A percentile compares a stretch with the other conserved stretches of the same genome.
phyloP scores from a whole-genome alignment of 192 early-diverging fungal genomes.

The Coemansia biformis region DNA sequence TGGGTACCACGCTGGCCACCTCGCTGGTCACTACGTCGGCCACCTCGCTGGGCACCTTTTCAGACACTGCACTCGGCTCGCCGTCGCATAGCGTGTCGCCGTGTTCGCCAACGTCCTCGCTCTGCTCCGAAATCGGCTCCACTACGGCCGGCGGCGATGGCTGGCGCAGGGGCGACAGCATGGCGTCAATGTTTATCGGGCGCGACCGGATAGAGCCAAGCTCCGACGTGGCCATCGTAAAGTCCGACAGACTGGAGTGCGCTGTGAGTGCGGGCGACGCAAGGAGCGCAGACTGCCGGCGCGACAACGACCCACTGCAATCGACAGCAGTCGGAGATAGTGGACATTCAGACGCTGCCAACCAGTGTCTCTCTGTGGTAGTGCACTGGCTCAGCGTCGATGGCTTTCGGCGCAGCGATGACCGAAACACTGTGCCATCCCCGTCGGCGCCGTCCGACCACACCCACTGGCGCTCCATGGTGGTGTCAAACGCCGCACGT shows the following conservation, averaged over 20 bases:
- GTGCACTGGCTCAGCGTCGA: conserved; percentile 49
- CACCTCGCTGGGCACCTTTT: too few relatives aligned
- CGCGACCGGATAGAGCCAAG: conserved; percentile 6
- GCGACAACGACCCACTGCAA: conserved; percentile 10
- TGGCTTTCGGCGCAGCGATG: conserved; percentile 16
- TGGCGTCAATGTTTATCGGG: conserved; percentile 12
- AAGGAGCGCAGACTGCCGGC: conserved; percentile 30
- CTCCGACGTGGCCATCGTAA: conserved; percentile 1
- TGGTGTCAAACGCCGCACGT: conserved; percentile 24
- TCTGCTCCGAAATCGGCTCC: neutral
- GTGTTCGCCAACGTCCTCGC: neutral
- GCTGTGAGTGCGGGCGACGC: conserved; percentile 34
- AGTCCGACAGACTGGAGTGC: conserved; percentile 38
- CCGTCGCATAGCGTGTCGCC: too few relatives aligned
- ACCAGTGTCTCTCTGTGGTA: conserved; percentile 47
- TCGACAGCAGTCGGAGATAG: conserved; percentile 2
- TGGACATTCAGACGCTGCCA: conserved; percentile 22
- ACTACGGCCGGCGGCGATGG: neutral
- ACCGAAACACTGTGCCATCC: neutral
- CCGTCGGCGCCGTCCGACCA: conserved; percentile 6
- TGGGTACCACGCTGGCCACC: too few relatives aligned
- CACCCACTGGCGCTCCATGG: conserved; percentile 8
- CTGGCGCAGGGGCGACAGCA: conserved; percentile 6
- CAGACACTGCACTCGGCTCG: too few relatives aligned
- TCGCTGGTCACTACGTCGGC: too few relatives aligned